Evolutionary conservation across 371 early-diverging fungal species (phyloP), one percentile per base, ranked within the genome.

Genomic region (Dipsacomyces acuminosporus): DNA sequence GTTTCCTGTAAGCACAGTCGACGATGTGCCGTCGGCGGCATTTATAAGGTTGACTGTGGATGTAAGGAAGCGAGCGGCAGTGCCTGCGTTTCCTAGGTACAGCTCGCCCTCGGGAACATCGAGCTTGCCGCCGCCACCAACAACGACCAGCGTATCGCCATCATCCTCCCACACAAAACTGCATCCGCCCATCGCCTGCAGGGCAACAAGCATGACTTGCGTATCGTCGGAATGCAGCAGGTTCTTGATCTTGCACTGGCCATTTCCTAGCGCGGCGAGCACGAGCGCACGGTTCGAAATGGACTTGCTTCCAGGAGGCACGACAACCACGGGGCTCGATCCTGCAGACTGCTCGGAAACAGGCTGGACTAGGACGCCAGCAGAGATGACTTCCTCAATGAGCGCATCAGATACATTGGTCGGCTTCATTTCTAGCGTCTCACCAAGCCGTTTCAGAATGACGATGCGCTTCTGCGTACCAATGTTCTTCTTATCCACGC

Each of bases 51-150:
- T 83, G 43, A 86, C 83, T 18, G 94, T 87, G 0, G 94, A 82
- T 6, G 96, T 90, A 54, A 98, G 78, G 80, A 98, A 98, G 41
- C 98, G 88, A 4, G 95, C 85, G 1, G 98, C 98, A 3, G 98
- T 98, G 43, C 98, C 98, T 2, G 98, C 98, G 64, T 98, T 98
- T 44, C 98, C 96, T 36, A 98, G 75, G 73, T 92, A 98, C 33
- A 98, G 71, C 55, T 91, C 93, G 18, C 72, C 72, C 49, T 74
- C 78, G 18, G 96, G 90, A 5, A 86, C 82, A n/a, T 76, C 73
- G 56, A 96, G 74, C 51, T 76, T 75, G 11, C 91, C 92, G 20
- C 78, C 78, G 30, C 77, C 75, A 44, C 97, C 97, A 3, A 76
- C 76, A 4, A 98, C 86, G 2, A 94, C 85, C 17, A 98, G 75